These are phyloP conservation scores for Lachnellula subtilissima DNA, from an alignment of 2,329 filamentous ascomycete genomes.

Conservation along the genomic window DNA sequence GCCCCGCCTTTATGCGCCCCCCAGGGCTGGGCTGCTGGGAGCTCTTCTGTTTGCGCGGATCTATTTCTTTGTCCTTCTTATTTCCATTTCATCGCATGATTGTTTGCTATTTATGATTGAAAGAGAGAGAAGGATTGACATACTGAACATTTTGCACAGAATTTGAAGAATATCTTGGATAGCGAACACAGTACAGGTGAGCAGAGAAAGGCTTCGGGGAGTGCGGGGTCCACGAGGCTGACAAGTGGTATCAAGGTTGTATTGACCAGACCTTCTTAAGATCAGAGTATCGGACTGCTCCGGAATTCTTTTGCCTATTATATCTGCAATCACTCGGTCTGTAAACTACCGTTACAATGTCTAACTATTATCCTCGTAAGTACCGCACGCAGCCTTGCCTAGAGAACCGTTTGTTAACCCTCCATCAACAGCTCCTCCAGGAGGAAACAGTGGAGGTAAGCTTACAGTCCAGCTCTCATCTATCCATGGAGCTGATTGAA, in stretches of 20 bases:
- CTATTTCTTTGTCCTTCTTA: background rate
- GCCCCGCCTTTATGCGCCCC: slow-evolving; percentile 10
- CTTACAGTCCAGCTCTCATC: background rate
- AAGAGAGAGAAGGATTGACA: background rate
- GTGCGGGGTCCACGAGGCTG: slow-evolving; percentile 11
- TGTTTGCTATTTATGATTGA: background rate
- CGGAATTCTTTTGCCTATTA: background rate
- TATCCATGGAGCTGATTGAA: slow-evolving; percentile 2
- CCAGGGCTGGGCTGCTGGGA: slow-evolving; percentile 3
- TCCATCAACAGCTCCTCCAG: slow-evolving; percentile 25
- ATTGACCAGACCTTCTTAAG: background rate
- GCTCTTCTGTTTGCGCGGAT: background rate
- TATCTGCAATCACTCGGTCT: background rate
- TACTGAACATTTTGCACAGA: background rate
- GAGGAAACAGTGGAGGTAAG: slow-evolving; percentile 24
- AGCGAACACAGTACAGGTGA: background rate
- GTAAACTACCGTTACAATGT: slow-evolving; percentile 21
- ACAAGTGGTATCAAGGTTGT: background rate
- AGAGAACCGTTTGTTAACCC: slow-evolving; percentile 15
- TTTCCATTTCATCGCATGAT: background rate
- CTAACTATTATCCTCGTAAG: slow-evolving; percentile 32
- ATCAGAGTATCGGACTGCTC: slow-evolving; percentile 9
- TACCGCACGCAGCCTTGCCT: slow-evolving; percentile 10
- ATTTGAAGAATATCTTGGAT: too few relatives aligned
- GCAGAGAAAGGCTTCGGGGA: background rate